Evolutionary conservation across 176 grass and related monocot genomes (phyloP).

Genomic region (Oryza longistaminata): DNA sequence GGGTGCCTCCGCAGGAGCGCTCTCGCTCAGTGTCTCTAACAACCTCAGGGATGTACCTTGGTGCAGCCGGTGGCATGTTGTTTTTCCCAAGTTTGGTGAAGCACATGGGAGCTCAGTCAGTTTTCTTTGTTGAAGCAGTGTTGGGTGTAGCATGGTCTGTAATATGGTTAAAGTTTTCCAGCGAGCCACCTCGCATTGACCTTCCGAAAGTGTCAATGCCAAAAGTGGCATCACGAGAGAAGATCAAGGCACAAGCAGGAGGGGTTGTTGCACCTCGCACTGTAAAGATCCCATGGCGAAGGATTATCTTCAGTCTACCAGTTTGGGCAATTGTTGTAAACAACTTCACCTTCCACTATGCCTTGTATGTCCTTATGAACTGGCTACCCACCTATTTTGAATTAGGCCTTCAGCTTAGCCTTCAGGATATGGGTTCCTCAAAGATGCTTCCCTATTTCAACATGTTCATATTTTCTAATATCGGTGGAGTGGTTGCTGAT

Average conservation of each 20-base stretch:
- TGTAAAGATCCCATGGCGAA: constrained; percentile 72
- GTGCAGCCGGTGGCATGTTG: constrained; percentile 81
- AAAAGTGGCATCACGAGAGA: constrained; percentile 61
- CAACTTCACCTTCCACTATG: constrained; percentile 96
- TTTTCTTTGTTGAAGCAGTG: constrained; percentile 75
- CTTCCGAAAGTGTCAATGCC: constrained; percentile 56
- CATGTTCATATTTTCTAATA: constrained; percentile 94
- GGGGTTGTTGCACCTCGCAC: constrained; percentile 35
- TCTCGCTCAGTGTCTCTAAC: constrained; percentile 83
- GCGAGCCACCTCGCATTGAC: constrained; percentile 61
- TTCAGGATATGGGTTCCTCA: constrained; percentile 86
- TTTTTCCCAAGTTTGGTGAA: constrained; percentile 75
- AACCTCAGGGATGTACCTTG: constrained; percentile 90
- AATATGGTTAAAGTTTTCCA: constrained; percentile 74
- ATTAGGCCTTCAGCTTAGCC: constrained; percentile 65
- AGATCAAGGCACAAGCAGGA: constrained; percentile 50
- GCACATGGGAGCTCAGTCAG: constrained; percentile 53
- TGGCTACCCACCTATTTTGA: constrained; percentile 92
- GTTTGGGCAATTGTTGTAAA: constrained; percentile 82
- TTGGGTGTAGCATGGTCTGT: constrained; percentile 68
- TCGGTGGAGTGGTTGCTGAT: constrained; percentile 73
- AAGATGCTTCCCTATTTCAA: constrained; percentile 90
- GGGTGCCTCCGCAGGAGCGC: constrained; percentile 81
- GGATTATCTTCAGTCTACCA: constrained; percentile 75
- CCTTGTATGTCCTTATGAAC: constrained; percentile 86